These are phyloP conservation scores for Clathrus columnatus DNA, from an alignment of 768 basidiomycete genomes.

Conservation along the genomic window DNA sequence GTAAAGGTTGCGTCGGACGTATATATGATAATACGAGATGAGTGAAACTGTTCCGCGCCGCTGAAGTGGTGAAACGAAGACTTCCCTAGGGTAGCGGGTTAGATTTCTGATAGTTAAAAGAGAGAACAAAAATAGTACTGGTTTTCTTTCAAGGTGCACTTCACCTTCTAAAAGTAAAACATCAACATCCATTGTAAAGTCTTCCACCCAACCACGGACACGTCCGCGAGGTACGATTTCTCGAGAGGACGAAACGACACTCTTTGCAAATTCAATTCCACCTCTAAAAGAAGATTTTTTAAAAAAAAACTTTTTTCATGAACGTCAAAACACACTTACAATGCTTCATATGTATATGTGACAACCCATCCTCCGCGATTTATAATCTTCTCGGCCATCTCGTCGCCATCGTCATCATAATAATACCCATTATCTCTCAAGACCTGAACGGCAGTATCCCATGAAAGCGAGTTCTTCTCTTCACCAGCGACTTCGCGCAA, in stretches of 20 bases:
- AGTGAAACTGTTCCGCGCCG: conserved; percentile 25
- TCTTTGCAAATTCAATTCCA: conserved; percentile 37
- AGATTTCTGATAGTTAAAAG: neutral
- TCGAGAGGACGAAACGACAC: conserved; percentile 29
- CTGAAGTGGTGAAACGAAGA: conserved; percentile 25
- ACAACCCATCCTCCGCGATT: conserved; percentile 31
- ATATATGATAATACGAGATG: conserved; percentile 25
- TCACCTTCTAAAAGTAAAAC: conserved; percentile 34
- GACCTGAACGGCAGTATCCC: conserved; percentile 18
- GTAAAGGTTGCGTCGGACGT: conserved; percentile 21
- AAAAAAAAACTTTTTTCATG: neutral
- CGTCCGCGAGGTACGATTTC: conserved; percentile 28
- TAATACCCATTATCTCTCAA: conserved; percentile 20
- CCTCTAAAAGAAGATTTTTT: conserved; percentile 19
- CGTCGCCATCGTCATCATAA: conserved; percentile 18
- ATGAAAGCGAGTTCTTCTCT: conserved; percentile 13
- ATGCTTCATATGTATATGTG: conserved; percentile 31
- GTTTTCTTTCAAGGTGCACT: conserved; percentile 32
- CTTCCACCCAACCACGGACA: conserved; percentile 33
- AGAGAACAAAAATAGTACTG: conserved; percentile 23
- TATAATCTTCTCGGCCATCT: conserved; percentile 25
- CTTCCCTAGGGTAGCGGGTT: conserved; percentile 20
- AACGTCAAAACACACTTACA: conserved; percentile 24
- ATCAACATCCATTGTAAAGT: conserved; percentile 25
- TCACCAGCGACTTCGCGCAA: conserved; percentile 19